Conservation (phyloP, 225 moss, liverwort and hornwort species). For the Lunularia cruciata region DNA sequence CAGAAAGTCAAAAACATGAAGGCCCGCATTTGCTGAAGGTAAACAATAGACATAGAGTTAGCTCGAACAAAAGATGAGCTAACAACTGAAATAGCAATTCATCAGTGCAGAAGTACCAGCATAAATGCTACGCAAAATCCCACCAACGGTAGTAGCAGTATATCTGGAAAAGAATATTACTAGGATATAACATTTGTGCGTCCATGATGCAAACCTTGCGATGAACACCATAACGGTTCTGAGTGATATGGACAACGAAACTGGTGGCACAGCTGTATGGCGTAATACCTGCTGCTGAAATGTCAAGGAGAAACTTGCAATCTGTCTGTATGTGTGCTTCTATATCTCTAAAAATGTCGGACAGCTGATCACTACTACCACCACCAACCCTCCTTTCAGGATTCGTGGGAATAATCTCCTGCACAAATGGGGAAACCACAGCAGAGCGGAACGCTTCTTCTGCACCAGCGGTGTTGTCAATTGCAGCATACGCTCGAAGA, state of each 20-base stretch:
- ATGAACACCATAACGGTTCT: no score
- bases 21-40: conserved; percentile 69
- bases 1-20: conserved; percentile 79
- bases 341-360: conserved; percentile 59
- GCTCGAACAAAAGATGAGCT: not conserved
- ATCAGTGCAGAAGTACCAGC: not conserved
- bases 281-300: conserved; percentile 66
- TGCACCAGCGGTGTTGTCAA: conserved; percentile 79
- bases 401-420: conserved; percentile 53
- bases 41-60: conserved; percentile 5
- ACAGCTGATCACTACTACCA: conserved; percentile 55
- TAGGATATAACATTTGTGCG: no score
- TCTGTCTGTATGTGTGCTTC: conserved; percentile 59
- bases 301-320: conserved; percentile 82
- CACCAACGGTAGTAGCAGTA: no score
- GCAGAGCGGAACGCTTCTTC: conserved; percentile 83
- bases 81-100: not conserved
- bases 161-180: no score
- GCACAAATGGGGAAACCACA: conserved; percentile 77
- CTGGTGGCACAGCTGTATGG: no score
- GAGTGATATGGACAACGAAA: no score
- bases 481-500: conserved; percentile 84
- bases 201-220: no score
- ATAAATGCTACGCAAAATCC: not conserved
- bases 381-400: conserved; percentile 49